These are phyloP conservation scores for Syzygium jambos DNA, from an alignment of 345 rosid species.

Conservation along the genomic window DNA sequence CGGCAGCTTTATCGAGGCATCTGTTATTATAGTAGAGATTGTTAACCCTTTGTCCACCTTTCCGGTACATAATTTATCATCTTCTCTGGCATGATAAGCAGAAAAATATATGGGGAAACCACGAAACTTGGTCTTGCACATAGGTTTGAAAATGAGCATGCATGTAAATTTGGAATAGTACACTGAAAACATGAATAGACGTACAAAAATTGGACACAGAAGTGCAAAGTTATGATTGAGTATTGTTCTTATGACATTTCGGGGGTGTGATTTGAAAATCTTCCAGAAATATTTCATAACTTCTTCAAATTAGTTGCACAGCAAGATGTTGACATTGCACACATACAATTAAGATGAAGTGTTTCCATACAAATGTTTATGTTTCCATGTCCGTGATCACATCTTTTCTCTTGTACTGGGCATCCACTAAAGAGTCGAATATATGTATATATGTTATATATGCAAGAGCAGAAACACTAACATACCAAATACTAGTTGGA, in stretches of 20 bases:
- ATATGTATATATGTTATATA: not conserved
- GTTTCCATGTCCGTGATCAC: not conserved
- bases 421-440: not conserved
- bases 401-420: not conserved
- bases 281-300: not conserved
- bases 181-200: not conserved
- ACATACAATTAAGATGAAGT: not conserved
- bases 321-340: not conserved
- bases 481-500: not conserved
- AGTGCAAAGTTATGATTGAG: not conserved
- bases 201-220: not conserved
- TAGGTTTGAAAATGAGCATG: not conserved
- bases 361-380: not conserved
- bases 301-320: not conserved
- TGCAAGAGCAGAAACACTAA: not conserved
- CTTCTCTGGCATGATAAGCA: not conserved
- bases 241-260: not conserved
- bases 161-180: not conserved
- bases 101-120: not conserved
- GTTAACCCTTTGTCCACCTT: not conserved
- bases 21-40: slow-evolving; percentile 1
- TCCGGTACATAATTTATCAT: not conserved
- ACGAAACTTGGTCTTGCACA: not conserved
- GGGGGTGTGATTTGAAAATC: not conserved
- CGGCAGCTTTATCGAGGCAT: slow-evolving; percentile 42